Base-by-base conservation (phyloP, 1,139 yeast genomes). In the Yamadazyma mexicana region DNA sequence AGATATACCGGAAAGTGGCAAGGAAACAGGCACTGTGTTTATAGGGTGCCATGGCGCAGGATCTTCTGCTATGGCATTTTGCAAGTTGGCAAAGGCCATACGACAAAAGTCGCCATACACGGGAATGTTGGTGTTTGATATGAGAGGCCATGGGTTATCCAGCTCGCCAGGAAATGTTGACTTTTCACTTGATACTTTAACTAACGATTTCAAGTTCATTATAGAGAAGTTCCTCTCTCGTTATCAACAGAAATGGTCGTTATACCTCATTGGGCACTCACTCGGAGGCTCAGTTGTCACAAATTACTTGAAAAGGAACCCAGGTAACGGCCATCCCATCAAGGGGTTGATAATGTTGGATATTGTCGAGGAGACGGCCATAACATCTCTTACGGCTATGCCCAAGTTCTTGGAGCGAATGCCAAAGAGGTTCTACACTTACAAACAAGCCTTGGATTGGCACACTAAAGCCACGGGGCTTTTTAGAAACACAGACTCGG, bases 11-110 rank as follows among this genome's bases (percentile, higher is more conserved):
- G 0, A 67, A 75, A 8, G 22, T 5, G 22, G 8, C 22, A 8
- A 8, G 8, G 22, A 20, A 8, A 20, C 22, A 0, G 83, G 94
- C 0, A 7, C 37, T 4, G 55, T 88, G 1, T 79, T 86, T 49
- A 64, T 91, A 2, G 81, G 82, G 48, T 94, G 87, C 47, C 99
- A 92, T 59, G 99, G 99, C 4, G 97, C 97, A 1, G 98, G 98
- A 1, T 89, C 97, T 1, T 79, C 87, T 2, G 88, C 85, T 0
- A 66, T 87, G 64, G 74, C 96, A 1, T 92, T 87, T 66, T 87
- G 87, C 0, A 61, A 64, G 26, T 56, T 84, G 25, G 62, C 79
- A 0, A 62, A 46, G 54, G 63, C 11, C 38, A 77, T 38, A 43
- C 43, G 58, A 3, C 53, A 52, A 2, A 48, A 56, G 5, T 39